Base-by-base conservation (phyloP, 1,139 yeast genomes). In the Chernovozyma sophiae-reginae region DNA sequence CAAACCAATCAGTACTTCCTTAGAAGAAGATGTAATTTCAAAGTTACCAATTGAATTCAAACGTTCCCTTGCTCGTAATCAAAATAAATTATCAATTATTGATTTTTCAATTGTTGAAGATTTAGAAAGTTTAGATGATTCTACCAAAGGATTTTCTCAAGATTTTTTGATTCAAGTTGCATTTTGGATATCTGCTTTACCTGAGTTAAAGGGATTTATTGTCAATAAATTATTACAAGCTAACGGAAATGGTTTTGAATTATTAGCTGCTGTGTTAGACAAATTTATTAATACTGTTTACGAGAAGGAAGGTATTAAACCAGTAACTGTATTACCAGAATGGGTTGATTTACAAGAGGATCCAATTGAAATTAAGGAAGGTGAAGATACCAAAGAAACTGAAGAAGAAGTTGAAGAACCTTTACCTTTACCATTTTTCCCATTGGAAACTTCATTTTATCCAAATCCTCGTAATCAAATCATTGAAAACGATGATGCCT, bases 181-280 rank as follows among this genome's bases (percentile, higher is more conserved):
- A 1, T 83, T 86, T 68, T 87, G 96, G 95, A 74, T 75, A 47
- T 66, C 74, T 30, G 75, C 86, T 5, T 76, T 73, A 43, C 86
- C 89, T 7, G 72, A 74, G 37, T 71, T 81, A 34, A 72, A 73
- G 31, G 82, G 80, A 35, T 80, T 81, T 32, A 74, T 84, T 48
- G 89, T 86, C 42, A 83, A 86, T 60, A 83, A 82, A 60, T 77
- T 87, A 50, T 78, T 84, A 55, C 86, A 82, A 55, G 83, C 95
- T 18, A 81, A 82, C 45, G 94, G 95, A 38, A 77, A 83, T 41
- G 87, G 81, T 42, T 84, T 86, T 44, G 96, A 86, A 62, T 72
- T 86, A 42, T 75, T 86, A 48, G 94, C 90, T 20, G 83, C 90
- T 14, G 94, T 87, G 32, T 76, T 86, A 50, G 84, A 85, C 44